Evolutionary conservation across 1,284 basidiomycete genomes (phyloP).

Genomic region (Leucoagaricus sp.): DNA sequence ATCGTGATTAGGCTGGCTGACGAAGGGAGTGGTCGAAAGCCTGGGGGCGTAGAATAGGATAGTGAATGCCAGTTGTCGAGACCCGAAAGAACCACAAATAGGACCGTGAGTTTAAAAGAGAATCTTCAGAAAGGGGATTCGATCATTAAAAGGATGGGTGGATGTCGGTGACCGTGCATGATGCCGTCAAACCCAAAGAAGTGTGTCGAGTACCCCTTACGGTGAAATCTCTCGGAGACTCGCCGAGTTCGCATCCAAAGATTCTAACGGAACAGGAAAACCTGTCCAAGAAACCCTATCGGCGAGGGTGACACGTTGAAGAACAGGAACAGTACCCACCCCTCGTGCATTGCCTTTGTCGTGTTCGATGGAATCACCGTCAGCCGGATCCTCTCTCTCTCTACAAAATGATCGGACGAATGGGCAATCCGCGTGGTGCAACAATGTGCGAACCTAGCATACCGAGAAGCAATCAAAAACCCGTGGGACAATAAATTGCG

Average conservation of each 20-base stretch:
- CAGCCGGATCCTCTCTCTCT: constrained; percentile 25
- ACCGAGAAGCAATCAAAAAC: constrained; percentile 23
- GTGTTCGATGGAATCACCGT: constrained; percentile 23
- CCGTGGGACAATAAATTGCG: constrained; percentile 18
- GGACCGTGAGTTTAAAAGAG: constrained; percentile 39
- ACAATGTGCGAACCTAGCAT: constrained; percentile 11
- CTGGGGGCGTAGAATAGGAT: constrained; percentile 29
- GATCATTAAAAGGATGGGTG: constrained; percentile 21
- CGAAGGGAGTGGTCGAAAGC: constrained; percentile 25
- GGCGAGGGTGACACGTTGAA: neutral
- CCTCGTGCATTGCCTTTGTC: neutral
- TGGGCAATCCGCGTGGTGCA: constrained; percentile 18
- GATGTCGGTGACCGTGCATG: constrained; percentile 6
- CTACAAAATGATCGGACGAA: constrained; percentile 31
- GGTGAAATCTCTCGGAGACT: constrained; percentile 26
- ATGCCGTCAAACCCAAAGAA: constrained; percentile 14
- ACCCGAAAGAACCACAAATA: constrained; percentile 27
- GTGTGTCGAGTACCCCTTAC: constrained; percentile 29
- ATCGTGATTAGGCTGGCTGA: constrained; percentile 41
- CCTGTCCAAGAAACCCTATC: neutral
- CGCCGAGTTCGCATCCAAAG: constrained; percentile 22
- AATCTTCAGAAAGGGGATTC: constrained; percentile 23
- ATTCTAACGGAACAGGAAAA: constrained; percentile 28
- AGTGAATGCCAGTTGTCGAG: constrained; percentile 23
- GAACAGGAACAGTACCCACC: neutral